These are phyloP conservation scores for Boletus reticulatus DNA, from an alignment of 768 basidiomycete species.

Conservation along the genomic window DNA sequence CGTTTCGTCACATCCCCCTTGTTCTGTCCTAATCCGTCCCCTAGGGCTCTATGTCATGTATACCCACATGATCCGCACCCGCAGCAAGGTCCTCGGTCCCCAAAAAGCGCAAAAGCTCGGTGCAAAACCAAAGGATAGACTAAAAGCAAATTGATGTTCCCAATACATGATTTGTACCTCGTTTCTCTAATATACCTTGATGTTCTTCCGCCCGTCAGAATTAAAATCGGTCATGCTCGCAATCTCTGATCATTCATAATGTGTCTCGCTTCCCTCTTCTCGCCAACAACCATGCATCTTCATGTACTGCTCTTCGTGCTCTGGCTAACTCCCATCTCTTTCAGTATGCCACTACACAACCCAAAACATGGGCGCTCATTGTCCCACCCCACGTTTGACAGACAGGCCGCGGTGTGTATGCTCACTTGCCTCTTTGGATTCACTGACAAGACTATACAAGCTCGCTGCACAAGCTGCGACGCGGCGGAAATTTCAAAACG, in stretches of 20 bases:
- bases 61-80: slow-evolving; percentile 57
- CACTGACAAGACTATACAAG: slow-evolving; percentile 7
- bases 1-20: slow-evolving; percentile 15
- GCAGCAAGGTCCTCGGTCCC: slow-evolving; percentile 50
- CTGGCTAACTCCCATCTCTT: neutral
- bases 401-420: slow-evolving; percentile 8
- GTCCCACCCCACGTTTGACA: neutral
- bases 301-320: slow-evolving; percentile 3
- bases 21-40: neutral
- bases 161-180: neutral
- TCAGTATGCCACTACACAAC: slow-evolving; percentile 13
- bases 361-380: neutral
- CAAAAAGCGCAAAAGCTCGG: slow-evolving; percentile 34
- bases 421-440: neutral
- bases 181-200: slow-evolving; percentile 22
- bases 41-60: slow-evolving; percentile 54
- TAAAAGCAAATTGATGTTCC: slow-evolving; percentile 17
- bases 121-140: slow-evolving; percentile 25
- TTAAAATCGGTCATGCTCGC: neutral
- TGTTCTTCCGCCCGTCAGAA: slow-evolving; percentile 2
- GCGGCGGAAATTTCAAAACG: slow-evolving; percentile 17
- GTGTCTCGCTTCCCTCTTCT: neutral
- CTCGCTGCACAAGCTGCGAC: slow-evolving; percentile 12
- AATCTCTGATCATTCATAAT: slow-evolving; percentile 10
- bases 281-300: slow-evolving; percentile 12